Evolutionary conservation across 73 alveolate genomes (phyloP).

Genomic region (Durusdinium trenchii): DNA sequence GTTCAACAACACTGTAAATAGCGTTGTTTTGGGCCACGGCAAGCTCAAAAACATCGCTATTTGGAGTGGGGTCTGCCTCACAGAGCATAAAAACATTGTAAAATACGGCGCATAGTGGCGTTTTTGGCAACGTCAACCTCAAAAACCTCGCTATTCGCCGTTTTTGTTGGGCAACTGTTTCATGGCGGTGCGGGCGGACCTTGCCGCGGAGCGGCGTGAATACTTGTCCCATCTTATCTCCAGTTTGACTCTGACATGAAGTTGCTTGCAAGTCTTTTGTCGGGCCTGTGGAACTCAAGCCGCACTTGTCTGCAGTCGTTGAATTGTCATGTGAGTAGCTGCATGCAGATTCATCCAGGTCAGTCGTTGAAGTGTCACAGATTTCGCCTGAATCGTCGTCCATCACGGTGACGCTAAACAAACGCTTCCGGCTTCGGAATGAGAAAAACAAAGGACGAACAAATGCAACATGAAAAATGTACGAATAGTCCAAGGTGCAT

Average conservation of each 20-base stretch:
- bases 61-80: no score
- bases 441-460: neutral
- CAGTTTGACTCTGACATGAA: neutral
- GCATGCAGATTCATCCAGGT: conserved; percentile 46
- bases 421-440: neutral
- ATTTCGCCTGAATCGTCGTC: conserved; percentile 40
- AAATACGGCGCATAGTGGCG: no score
- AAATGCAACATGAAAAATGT: neutral
- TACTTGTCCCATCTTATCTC: no score
- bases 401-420: neutral
- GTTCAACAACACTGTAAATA: no score
- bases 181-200: no score
- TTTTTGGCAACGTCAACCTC: no score
- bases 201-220: no score
- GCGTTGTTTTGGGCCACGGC: no score
- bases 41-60: no score
- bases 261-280: neutral
- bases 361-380: conserved; percentile 30
- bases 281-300: conserved; percentile 45
- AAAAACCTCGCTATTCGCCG: no score
- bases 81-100: no score
- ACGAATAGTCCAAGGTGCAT: conserved; percentile 27
- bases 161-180: no score
- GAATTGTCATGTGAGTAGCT: conserved; percentile 53
- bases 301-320: conserved; percentile 60